Conservation (phyloP, 306 rosid genomes). For the Cucurbita argyrosperma region DNA sequence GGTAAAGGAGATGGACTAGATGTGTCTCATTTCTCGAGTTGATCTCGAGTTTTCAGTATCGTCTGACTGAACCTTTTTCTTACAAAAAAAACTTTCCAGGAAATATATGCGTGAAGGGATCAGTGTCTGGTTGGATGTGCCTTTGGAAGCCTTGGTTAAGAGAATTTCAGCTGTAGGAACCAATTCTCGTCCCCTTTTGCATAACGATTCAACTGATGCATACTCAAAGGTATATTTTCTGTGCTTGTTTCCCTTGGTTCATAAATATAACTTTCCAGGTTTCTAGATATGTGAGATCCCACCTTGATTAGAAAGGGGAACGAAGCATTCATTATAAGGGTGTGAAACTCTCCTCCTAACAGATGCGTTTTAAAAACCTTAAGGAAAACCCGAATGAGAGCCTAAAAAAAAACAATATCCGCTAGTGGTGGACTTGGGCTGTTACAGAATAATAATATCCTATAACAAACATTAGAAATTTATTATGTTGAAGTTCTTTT, state of each 20-base stretch:
- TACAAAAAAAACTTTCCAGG: constrained; percentile 25
- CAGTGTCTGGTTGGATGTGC: constrained; percentile 92
- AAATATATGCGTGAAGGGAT: constrained; percentile 74
- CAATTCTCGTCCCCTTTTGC: constrained; percentile 83
- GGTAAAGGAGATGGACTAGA: constrained; percentile 29
- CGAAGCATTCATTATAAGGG: too few species aligned
- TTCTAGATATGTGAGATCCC: too few species aligned
- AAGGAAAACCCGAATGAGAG: too few species aligned
- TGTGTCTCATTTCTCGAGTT: not conserved
- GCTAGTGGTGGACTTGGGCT: too few species aligned
- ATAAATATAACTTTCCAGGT: too few species aligned
- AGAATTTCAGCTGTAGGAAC: constrained; percentile 87
- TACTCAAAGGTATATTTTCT: constrained; percentile 44
- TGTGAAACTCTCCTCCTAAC: too few species aligned
- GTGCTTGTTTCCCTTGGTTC: not conserved
- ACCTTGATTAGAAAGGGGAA: too few species aligned
- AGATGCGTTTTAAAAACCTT: too few species aligned
- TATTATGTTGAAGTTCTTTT: not conserved
- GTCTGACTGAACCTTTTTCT: not conserved
- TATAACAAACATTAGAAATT: too few species aligned
- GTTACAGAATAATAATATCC: too few species aligned
- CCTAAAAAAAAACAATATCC: not conserved
- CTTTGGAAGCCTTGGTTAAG: constrained; percentile 75
- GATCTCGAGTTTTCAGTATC: not conserved
- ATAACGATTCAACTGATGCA: constrained; percentile 66